Evolutionary conservation across 257 asterid genomes (phyloP).

Genomic region (Solanum piurae): DNA sequence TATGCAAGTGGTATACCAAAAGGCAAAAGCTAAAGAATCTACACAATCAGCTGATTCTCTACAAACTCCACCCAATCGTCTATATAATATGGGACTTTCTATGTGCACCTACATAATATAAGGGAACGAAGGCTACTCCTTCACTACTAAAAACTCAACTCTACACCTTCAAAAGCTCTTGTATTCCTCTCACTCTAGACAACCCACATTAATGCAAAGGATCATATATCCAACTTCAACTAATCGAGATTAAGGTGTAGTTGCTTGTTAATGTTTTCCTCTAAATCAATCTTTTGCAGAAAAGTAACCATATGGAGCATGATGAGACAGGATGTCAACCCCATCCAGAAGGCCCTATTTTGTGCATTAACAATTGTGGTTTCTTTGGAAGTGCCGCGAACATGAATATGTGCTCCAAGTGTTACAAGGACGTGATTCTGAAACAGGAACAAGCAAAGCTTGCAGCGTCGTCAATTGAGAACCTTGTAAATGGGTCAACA

Average conservation of each 20-base stretch:
- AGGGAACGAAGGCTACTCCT: neutral
- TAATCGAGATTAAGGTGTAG: neutral
- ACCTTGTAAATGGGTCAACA: conserved; percentile 11
- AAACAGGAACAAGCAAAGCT: conserved; percentile 24
- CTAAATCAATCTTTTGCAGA: conserved; percentile 1
- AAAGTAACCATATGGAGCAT: neutral
- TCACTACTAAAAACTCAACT: neutral
- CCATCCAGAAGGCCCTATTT: conserved; percentile 22
- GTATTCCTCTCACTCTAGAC: neutral
- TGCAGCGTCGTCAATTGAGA: conserved; percentile 19
- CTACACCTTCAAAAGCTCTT: neutral
- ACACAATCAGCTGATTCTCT: neutral
- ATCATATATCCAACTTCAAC: neutral
- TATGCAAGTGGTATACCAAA: neutral
- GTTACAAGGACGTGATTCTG: conserved; percentile 40
- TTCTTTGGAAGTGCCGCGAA: conserved; percentile 26
- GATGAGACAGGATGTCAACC: conserved; percentile 30
- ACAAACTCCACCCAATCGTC: neutral
- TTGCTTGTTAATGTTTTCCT: neutral
- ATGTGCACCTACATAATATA: too few relatives aligned
- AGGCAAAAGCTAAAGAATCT: neutral
- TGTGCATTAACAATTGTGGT: conserved; percentile 28
- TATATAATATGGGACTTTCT: too few relatives aligned
- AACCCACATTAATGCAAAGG: neutral
- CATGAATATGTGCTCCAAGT: conserved; percentile 56